A percentile compares a stretch with the other conserved stretches of the same genome.
Evolutionary conservation across 208 protist species (phyloP).

Genomic region (Naegleria lovaniensis): DNA sequence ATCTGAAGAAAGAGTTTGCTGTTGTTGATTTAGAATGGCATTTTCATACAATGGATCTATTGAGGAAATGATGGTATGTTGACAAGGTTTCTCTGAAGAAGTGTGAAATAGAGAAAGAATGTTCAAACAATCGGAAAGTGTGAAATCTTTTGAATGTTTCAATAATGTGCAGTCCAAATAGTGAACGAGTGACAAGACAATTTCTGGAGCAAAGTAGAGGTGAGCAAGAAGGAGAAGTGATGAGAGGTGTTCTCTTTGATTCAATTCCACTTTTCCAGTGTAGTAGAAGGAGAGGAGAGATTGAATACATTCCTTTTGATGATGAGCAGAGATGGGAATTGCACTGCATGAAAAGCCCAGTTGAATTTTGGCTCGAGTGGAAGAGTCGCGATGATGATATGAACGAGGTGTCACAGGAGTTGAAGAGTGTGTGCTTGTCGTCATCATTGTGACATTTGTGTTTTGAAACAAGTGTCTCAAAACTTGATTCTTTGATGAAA

Average conservation of each 20-base stretch:
- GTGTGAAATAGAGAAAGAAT: not conserved
- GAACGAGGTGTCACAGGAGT: not conserved
- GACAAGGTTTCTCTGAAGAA: not conserved
- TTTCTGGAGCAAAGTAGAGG: not conserved
- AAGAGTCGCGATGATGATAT: too few relatives aligned
- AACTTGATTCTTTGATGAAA: not conserved
- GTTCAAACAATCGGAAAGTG: not conserved
- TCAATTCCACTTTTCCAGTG: not conserved
- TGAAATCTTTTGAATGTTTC: too few relatives aligned
- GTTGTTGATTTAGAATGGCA: not conserved
- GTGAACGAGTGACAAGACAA: not conserved
- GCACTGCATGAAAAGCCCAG: too few relatives aligned
- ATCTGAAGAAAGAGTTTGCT: not conserved
- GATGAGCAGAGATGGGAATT: too few relatives aligned
- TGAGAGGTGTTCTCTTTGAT: not conserved
- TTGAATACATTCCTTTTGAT: too few relatives aligned
- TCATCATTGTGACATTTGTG: not conserved
- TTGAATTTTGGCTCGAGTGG: too few relatives aligned
- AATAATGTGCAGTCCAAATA: not conserved
- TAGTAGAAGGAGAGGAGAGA: not conserved
- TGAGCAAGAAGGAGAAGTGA: not conserved
- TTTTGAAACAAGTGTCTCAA: not conserved
- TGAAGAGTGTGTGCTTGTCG: not conserved
- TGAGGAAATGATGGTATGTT: not conserved
- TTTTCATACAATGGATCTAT: too few relatives aligned